Percentiles rank a stretch among this genome's conserved stretches.
Conservation (phyloP, 1,284 basidiomycete species). For the Leccinum olivaceoglutinosum region DNA sequence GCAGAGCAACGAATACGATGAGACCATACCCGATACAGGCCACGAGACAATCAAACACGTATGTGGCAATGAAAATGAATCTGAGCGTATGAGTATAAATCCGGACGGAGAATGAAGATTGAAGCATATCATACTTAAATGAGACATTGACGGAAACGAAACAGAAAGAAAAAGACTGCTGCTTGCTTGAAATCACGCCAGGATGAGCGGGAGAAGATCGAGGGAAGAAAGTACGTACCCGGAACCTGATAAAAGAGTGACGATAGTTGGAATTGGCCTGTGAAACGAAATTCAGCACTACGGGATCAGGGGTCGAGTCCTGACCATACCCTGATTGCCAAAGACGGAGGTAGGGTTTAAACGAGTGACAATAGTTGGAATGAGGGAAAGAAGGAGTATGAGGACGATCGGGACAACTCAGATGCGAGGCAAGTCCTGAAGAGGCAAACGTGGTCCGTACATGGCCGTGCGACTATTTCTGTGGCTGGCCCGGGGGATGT, state of each 20-base stretch:
- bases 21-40: not conserved
- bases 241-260: slow-evolving; percentile 11
- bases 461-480: not conserved
- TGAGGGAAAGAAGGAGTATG: not conserved
- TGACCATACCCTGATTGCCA: slow-evolving; percentile 5
- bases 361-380: slow-evolving; percentile 21
- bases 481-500: not conserved
- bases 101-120: not conserved
- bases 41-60: not conserved
- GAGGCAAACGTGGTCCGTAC: slow-evolving; percentile 3
- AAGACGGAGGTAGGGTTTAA: not conserved
- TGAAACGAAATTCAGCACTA: not conserved
- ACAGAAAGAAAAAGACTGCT: not conserved
- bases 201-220: not conserved
- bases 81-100: not conserved
- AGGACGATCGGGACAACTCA: slow-evolving; percentile 3
- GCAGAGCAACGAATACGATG: not conserved
- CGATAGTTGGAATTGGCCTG: slow-evolving; percentile 13
- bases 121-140: not conserved
- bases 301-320: not conserved
- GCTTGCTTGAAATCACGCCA: not conserved
- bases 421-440: slow-evolving; percentile 7
- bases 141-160: not conserved
- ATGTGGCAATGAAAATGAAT: not conserved
- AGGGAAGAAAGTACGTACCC: not conserved